Evolutionary conservation across 2,329 filamentous ascomycete genomes (phyloP).

Genomic region (Stagonosporopsis tanaceti): DNA sequence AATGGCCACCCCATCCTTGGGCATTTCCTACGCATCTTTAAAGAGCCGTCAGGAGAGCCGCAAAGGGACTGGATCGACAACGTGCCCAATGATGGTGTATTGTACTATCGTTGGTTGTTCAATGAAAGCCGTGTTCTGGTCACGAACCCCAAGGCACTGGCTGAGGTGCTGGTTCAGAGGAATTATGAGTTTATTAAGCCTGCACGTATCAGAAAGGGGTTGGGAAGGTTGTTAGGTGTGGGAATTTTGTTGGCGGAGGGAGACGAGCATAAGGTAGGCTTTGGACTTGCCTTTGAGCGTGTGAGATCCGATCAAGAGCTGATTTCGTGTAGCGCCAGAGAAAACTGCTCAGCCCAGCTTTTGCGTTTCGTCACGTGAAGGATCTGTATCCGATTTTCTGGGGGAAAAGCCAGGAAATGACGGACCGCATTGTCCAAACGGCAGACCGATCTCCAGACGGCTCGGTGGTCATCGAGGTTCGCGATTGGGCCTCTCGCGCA

Average conservation of each 20-base stretch:
- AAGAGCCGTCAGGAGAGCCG: slow-evolving; percentile 54
- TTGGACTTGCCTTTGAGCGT: neutral
- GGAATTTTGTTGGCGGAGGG: slow-evolving; percentile 84
- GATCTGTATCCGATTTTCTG: slow-evolving; percentile 60
- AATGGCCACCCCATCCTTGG: slow-evolving; percentile 49
- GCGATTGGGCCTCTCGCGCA: slow-evolving; percentile 58
- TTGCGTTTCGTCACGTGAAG: slow-evolving; percentile 60
- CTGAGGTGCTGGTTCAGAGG: slow-evolving; percentile 59
- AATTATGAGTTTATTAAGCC: slow-evolving; percentile 63
- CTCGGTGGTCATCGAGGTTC: slow-evolving; percentile 53
- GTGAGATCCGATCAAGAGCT: slow-evolving; percentile 1
- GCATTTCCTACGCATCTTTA: slow-evolving; percentile 53
- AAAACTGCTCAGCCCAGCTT: slow-evolving; percentile 59
- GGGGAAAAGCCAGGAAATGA: slow-evolving; percentile 56
- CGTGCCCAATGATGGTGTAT: slow-evolving; percentile 63
- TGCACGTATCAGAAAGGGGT: slow-evolving; percentile 55
- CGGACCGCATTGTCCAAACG: slow-evolving; percentile 41
- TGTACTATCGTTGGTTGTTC: slow-evolving; percentile 60
- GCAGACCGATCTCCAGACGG: slow-evolving; percentile 34
- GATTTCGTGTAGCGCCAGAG: slow-evolving; percentile 50
- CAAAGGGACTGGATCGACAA: slow-evolving; percentile 60
- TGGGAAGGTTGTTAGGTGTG: slow-evolving; percentile 72
- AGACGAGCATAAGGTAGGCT: slow-evolving; percentile 78
- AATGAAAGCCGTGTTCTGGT: slow-evolving; percentile 56
- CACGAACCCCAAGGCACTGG: slow-evolving; percentile 57